These are phyloP conservation scores for Agaricus blazei DNA, from an alignment of 768 basidiomycete species.

Conservation along the genomic window DNA sequence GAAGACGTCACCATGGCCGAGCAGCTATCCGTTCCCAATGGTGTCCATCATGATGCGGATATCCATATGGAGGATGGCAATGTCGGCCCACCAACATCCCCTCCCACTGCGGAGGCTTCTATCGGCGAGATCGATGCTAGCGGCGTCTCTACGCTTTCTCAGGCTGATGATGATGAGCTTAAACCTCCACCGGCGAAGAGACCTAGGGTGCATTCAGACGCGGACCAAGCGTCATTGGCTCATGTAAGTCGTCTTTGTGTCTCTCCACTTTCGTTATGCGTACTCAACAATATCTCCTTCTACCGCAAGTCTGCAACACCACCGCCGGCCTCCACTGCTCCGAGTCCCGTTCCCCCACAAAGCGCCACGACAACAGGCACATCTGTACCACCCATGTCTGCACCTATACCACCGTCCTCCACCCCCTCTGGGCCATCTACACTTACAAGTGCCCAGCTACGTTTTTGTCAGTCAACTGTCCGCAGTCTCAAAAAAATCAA, in stretches of 20 bases:
- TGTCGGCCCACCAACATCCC: constrained; percentile 36
- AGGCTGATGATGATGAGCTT: constrained; percentile 49
- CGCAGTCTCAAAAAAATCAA: constrained; percentile 83
- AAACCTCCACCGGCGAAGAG: constrained; percentile 81
- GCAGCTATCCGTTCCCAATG: constrained; percentile 25
- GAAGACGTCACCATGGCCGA: constrained; percentile 61
- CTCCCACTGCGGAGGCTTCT: constrained; percentile 33
- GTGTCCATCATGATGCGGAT: constrained; percentile 30
- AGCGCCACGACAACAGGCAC: constrained; percentile 9
- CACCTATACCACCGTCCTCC: constrained; percentile 15
- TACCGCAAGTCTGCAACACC: constrained; percentile 68
- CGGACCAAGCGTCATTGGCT: constrained; percentile 65
- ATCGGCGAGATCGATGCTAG: constrained; percentile 30
- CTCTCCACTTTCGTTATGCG: constrained; percentile 43
- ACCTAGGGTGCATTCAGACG: constrained; percentile 70
- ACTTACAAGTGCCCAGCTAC: constrained; percentile 66
- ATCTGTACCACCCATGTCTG: constrained; percentile 15
- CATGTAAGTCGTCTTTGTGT: constrained; percentile 46
- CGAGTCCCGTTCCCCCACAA: constrained; percentile 31
- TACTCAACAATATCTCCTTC: constrained; percentile 18
- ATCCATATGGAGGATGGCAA: constrained; percentile 38
- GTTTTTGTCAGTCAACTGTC: constrained; percentile 73
- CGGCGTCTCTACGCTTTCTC: constrained; percentile 29
- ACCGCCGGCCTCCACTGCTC: constrained; percentile 54
- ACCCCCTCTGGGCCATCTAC: constrained; percentile 27